Evolutionary conservation across 2,329 filamentous ascomycete species (phyloP).

Genomic region (Fusarium bactridioides): DNA sequence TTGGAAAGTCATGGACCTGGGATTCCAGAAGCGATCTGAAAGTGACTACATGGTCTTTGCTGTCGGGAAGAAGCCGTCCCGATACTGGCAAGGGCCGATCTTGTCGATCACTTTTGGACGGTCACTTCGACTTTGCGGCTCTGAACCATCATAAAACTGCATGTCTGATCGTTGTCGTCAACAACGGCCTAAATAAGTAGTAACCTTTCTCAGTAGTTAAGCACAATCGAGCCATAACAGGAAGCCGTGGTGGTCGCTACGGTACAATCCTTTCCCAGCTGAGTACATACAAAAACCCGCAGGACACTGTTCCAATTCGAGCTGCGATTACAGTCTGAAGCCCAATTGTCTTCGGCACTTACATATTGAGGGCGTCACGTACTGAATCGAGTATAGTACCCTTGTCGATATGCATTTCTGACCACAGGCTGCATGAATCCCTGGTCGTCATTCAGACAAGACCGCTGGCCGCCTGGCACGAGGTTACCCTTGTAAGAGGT

Average conservation of each 20-base stretch:
- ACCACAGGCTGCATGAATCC: background rate
- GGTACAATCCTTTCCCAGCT: slow-evolving; percentile 16
- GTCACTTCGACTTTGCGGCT: slow-evolving; percentile 31
- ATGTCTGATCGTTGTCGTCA: background rate
- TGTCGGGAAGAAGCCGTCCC: slow-evolving; percentile 33
- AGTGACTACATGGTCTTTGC: slow-evolving; percentile 17
- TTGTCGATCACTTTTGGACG: slow-evolving; percentile 37
- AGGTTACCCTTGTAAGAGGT: background rate
- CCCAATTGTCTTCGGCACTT: slow-evolving; percentile 21
- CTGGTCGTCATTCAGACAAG: background rate
- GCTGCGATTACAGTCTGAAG: slow-evolving; percentile 5
- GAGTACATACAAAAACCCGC: slow-evolving; percentile 14
- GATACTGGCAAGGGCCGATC: slow-evolving; percentile 40
- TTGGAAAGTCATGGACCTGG: background rate
- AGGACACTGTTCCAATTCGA: slow-evolving; percentile 30
- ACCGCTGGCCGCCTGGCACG: background rate
- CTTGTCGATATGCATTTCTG: slow-evolving; percentile 11
- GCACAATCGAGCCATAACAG: slow-evolving; percentile 11
- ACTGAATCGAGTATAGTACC: slow-evolving; percentile 3
- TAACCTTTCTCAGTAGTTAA: background rate
- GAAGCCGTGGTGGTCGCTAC: slow-evolving; percentile 3
- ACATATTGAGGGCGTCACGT: slow-evolving; percentile 23
- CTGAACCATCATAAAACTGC: slow-evolving; percentile 23
- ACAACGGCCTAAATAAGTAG: slow-evolving; percentile 7
- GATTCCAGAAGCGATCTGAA: slow-evolving; percentile 22